Percentiles rank a stretch among this genome's conserved stretches.
Conservation (phyloP, 1,284 basidiomycete genomes). For the Ceratobasidium sp. region DNA sequence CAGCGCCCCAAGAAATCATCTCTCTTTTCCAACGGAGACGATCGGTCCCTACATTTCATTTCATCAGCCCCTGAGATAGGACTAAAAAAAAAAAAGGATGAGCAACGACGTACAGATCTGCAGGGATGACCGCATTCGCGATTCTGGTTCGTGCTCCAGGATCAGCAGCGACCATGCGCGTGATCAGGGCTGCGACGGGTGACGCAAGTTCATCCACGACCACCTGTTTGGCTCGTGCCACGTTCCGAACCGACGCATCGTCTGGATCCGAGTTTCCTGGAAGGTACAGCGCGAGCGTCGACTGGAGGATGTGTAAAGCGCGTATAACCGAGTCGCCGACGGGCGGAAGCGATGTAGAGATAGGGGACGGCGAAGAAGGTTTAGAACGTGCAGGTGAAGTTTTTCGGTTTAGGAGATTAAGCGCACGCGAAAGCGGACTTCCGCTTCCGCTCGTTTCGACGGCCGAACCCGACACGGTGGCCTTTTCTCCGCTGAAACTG, state of each 20-base stretch:
- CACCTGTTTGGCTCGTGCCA: conserved; percentile 56
- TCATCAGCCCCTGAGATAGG: background rate
- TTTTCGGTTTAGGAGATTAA: conserved; percentile 55
- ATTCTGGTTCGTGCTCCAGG: conserved; percentile 63
- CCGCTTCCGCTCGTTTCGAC: conserved; percentile 11
- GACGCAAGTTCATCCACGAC: conserved; percentile 77
- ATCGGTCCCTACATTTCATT: conserved; percentile 64
- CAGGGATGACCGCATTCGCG: conserved; percentile 72
- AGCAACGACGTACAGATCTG: conserved; percentile 59
- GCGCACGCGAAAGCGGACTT: conserved; percentile 55
- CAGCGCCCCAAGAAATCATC: conserved; percentile 77
- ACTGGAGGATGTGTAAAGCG: conserved; percentile 69
- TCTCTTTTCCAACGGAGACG: conserved; percentile 72
- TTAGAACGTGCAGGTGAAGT: conserved; percentile 28
- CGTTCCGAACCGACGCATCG: conserved; percentile 62
- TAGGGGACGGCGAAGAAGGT: conserved; percentile 5
- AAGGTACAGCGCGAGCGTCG: conserved; percentile 67
- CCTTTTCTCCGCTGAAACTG: conserved; percentile 13
- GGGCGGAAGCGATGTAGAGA: background rate
- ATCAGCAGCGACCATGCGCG: conserved; percentile 70
- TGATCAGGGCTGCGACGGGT: conserved; percentile 76
- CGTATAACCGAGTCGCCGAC: conserved; percentile 48
- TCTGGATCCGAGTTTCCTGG: conserved; percentile 70
- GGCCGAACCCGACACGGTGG: background rate
- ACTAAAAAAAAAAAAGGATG: background rate